Conservation (phyloP, 31 red algal genomes). For the Odonthalia washingtoniensis region DNA sequence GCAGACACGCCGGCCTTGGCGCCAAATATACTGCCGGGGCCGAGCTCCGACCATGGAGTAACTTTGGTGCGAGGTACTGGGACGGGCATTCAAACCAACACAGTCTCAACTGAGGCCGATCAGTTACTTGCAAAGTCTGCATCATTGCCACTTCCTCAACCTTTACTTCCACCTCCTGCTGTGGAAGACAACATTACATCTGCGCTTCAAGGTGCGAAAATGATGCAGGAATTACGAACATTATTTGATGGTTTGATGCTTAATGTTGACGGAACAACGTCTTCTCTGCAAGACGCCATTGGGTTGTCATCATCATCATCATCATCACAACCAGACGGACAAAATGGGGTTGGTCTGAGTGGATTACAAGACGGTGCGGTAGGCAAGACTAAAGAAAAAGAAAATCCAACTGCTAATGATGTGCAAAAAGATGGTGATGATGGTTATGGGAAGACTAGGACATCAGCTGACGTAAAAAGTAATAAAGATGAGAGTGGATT, state of each 20-base stretch:
- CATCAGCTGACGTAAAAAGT: neutral
- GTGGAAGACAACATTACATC: constrained; percentile 50
- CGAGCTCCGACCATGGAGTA: constrained; percentile 24
- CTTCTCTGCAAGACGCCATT: neutral
- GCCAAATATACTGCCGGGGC: neutral
- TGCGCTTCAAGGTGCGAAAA: constrained; percentile 55
- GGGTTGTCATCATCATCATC: neutral
- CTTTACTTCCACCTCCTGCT: constrained; percentile 49
- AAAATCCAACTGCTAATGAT: neutral
- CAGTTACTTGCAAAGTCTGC: constrained; percentile 37
- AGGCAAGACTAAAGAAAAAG: neutral
- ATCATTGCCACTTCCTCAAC: constrained; percentile 51
- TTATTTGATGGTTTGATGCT: constrained; percentile 42
- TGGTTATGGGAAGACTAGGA: too few relatives aligned
- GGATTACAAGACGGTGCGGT: neutral
- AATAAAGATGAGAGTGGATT: constrained; percentile 32
- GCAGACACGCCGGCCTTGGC: neutral
- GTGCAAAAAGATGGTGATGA: too few relatives aligned
- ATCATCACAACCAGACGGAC: neutral
- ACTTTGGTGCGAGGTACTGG: constrained; percentile 37
- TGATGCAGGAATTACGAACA: constrained; percentile 64
- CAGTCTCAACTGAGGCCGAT: constrained; percentile 5
- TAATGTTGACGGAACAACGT: constrained; percentile 19
- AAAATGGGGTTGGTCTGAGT: neutral
- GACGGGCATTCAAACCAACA: neutral